Percentiles rank a stretch among this genome's conserved stretches.
phyloP scores from a whole-genome alignment of 83 land plant species.

The Diphasiastrum complanatum region DNA sequence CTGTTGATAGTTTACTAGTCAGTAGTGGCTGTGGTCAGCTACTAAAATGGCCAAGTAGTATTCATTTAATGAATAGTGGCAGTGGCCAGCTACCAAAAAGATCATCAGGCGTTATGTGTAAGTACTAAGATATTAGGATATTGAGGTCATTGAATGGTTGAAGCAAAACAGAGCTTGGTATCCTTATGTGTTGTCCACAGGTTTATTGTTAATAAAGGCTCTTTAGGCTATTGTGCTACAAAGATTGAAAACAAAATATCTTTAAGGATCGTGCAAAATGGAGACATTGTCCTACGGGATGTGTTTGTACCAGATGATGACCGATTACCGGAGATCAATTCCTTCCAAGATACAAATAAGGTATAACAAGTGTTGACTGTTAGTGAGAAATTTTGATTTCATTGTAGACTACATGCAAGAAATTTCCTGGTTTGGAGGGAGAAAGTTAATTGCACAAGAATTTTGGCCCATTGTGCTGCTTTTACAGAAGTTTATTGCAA shows the following conservation, averaged over 20 bases:
- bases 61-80: too few species aligned
- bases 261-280: constrained; percentile 86
- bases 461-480: too few species aligned
- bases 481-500: too few species aligned
- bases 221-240: constrained; percentile 65
- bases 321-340: constrained; percentile 70
- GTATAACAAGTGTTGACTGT: constrained; percentile 23
- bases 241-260: constrained; percentile 91
- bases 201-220: constrained; percentile 70
- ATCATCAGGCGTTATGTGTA: background rate
- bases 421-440: background rate
- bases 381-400: background rate
- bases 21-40: too few species aligned
- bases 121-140: background rate
- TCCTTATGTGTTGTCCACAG: constrained; percentile 30
- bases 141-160: too few species aligned
- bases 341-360: constrained; percentile 84
- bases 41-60: too few species aligned
- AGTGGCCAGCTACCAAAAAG: too few species aligned
- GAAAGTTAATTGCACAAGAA: too few species aligned
- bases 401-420: background rate
- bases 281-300: constrained; percentile 67
- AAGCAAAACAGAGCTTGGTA: background rate
- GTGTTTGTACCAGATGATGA: constrained; percentile 92
- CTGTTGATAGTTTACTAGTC: too few species aligned